Conservation (phyloP, 495 filamentous ascomycete species). For the Xylaria intraflava region DNA sequence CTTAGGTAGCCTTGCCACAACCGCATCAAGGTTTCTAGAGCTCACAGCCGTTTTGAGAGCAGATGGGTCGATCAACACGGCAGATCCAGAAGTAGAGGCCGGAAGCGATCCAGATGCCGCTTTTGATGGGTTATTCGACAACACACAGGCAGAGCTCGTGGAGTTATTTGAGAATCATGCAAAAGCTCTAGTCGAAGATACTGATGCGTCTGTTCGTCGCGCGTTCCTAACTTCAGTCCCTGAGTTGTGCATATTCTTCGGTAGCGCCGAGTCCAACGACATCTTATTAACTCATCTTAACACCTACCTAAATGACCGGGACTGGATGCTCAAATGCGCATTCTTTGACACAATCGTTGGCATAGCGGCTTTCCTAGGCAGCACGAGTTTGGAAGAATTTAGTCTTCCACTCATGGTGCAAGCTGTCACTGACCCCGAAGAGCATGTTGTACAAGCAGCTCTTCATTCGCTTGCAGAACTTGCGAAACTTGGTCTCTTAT, state of each 20-base stretch:
- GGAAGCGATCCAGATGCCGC: slow-evolving; percentile 50
- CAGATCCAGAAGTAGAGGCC: slow-evolving; percentile 77
- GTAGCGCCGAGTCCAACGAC: slow-evolving; percentile 80
- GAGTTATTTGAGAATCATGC: slow-evolving; percentile 80
- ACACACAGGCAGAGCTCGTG: slow-evolving; percentile 67
- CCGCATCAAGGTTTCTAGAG: slow-evolving; percentile 76
- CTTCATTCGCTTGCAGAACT: slow-evolving; percentile 84
- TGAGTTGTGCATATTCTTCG: slow-evolving; percentile 91
- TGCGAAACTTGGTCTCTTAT: slow-evolving; percentile 80
- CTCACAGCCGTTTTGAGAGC: slow-evolving; percentile 83
- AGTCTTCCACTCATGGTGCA: slow-evolving; percentile 95
- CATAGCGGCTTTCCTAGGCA: slow-evolving; percentile 84
- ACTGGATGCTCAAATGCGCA: slow-evolving; percentile 94
- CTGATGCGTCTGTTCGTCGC: slow-evolving; percentile 77
- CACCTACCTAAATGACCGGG: slow-evolving; percentile 92
- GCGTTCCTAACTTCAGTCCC: slow-evolving; percentile 93
- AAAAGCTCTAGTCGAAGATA: slow-evolving; percentile 81
- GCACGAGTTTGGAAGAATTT: slow-evolving; percentile 84
- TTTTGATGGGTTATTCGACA: slow-evolving; percentile 78
- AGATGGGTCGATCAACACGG: slow-evolving; percentile 70
- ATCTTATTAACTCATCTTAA: slow-evolving; percentile 93
- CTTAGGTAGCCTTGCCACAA: slow-evolving; percentile 85
- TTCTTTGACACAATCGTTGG: slow-evolving; percentile 95
- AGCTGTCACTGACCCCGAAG: slow-evolving; percentile 91
- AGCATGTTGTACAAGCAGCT: slow-evolving; percentile 88